phyloP scores from a whole-genome alignment of 352 stramenopile species.

The Phytophthora pisi region DNA sequence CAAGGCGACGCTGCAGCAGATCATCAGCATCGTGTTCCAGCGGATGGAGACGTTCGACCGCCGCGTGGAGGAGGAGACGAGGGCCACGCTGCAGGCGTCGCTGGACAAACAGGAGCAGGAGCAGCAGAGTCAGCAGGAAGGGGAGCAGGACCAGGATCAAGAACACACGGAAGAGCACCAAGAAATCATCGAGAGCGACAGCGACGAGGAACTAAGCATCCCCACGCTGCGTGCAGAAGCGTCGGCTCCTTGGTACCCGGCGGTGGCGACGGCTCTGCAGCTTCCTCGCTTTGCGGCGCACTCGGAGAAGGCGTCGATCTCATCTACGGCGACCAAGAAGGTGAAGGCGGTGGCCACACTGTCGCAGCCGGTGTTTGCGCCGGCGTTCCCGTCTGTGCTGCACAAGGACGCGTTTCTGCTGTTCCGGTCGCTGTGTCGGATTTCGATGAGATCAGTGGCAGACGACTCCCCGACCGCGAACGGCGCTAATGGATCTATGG shows the following conservation, averaged over 20 bases:
- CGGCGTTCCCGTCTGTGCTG: constrained; percentile 94
- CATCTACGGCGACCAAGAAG: constrained; percentile 8
- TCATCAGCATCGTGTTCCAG: constrained; percentile 96
- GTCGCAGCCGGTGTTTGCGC: constrained; percentile 50
- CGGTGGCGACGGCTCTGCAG: constrained; percentile 45
- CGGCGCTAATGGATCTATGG: constrained; percentile 23
- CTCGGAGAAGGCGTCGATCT: constrained; percentile 1
- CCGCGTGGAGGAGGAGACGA: constrained; percentile 74
- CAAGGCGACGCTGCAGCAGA: constrained; percentile 97
- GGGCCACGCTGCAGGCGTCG: constrained; percentile 57
- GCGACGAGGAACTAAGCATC: constrained; percentile 20
- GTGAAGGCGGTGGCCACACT: constrained; percentile 13
- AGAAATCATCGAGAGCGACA: constrained; percentile 29
- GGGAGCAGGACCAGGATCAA: constrained; percentile 13
- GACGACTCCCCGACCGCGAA: constrained; percentile 76
- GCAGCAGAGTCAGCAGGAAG: constrained; percentile 22
- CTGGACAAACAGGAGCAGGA: constrained; percentile 46
- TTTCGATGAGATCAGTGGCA: constrained; percentile 91
- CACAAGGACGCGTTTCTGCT: constrained; percentile 99
- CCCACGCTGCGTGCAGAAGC: constrained; percentile 20
- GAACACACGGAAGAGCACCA: constrained; percentile 23
- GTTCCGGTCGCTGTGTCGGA: constrained; percentile 96
- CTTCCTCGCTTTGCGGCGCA: constrained; percentile 8
- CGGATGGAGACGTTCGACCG: constrained; percentile 94
- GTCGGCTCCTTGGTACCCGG: constrained; percentile 48